Conservation (phyloP, 2,329 filamentous ascomycete species). For the Zalaria sp. region DNA sequence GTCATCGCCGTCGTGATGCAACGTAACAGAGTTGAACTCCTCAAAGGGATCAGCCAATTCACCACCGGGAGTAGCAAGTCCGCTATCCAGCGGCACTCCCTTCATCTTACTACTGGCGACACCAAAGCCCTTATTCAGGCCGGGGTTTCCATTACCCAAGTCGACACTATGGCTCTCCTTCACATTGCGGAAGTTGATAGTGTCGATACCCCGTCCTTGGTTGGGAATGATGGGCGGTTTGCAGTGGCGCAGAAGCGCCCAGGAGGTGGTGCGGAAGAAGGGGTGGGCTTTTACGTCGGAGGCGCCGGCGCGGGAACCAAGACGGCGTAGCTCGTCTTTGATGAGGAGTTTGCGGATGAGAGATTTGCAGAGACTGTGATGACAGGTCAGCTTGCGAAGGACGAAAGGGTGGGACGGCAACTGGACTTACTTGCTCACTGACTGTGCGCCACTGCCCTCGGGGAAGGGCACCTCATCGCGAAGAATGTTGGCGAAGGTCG, state of each 20-base stretch:
- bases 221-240: slow-evolving; percentile 95
- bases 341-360: slow-evolving; percentile 92
- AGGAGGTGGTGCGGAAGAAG: slow-evolving; percentile 92
- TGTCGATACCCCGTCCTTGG: slow-evolving; percentile 80
- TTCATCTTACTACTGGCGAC: slow-evolving; percentile 35
- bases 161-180: slow-evolving; percentile 96
- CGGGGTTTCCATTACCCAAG: slow-evolving; percentile 38
- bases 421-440: slow-evolving; percentile 72
- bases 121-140: slow-evolving; percentile 21
- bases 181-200: slow-evolving; percentile 92
- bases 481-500: slow-evolving; percentile 94
- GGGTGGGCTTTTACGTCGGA: slow-evolving; percentile 93
- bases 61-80: slow-evolving; percentile 68
- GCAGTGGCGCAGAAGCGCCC: slow-evolving; percentile 93
- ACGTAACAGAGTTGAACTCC: slow-evolving; percentile 95
- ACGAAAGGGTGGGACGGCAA: not conserved
- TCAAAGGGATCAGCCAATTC: slow-evolving; percentile 85
- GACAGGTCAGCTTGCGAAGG: slow-evolving; percentile 1
- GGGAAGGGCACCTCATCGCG: slow-evolving; percentile 93
- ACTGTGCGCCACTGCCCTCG: slow-evolving; percentile 68
- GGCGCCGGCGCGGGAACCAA: slow-evolving; percentile 86
- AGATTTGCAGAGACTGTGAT: slow-evolving; percentile 74
- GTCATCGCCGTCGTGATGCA: slow-evolving; percentile 87
- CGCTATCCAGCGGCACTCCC: slow-evolving; percentile 76
- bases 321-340: slow-evolving; percentile 88